Percentiles rank a stretch among this genome's conserved stretches.
Conservation (phyloP, 2,329 filamentous ascomycete species). For the Fusarium dlaminii region DNA sequence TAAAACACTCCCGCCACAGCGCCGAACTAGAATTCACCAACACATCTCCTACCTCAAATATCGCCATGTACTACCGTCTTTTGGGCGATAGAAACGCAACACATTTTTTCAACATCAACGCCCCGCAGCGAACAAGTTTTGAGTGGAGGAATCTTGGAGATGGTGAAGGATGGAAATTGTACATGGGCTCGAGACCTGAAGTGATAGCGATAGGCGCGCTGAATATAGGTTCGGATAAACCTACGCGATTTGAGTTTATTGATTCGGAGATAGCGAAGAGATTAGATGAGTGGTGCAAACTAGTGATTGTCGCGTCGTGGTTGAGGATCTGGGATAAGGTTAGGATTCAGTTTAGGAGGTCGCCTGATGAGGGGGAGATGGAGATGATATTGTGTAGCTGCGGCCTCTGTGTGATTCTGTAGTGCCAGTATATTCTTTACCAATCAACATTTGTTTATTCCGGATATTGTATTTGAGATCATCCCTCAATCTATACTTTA, state of each 20-base stretch:
- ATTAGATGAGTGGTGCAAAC: background rate
- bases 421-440: background rate
- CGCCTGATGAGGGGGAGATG: background rate
- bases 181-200: background rate
- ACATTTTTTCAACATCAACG: background rate
- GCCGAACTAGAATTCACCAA: background rate
- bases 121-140: background rate
- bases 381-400: background rate
- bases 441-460: fast-evolving
- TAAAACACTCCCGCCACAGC: background rate
- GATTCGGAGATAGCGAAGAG: background rate
- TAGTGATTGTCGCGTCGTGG: background rate
- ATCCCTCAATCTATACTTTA: background rate
- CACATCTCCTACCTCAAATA: background rate
- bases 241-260: background rate
- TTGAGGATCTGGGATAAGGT: constrained; percentile 8
- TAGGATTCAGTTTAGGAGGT: background rate
- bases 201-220: background rate
- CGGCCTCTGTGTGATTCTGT: background rate
- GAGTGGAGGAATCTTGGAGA: constrained; percentile 5
- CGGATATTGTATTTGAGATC: too few relatives aligned
- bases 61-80: background rate
- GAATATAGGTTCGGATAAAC: constrained; percentile 2
- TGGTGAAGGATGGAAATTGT: background rate
- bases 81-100: background rate